Base-by-base conservation (phyloP, 805 yeast species). In the Nakazawaea ambrosiae region DNA sequence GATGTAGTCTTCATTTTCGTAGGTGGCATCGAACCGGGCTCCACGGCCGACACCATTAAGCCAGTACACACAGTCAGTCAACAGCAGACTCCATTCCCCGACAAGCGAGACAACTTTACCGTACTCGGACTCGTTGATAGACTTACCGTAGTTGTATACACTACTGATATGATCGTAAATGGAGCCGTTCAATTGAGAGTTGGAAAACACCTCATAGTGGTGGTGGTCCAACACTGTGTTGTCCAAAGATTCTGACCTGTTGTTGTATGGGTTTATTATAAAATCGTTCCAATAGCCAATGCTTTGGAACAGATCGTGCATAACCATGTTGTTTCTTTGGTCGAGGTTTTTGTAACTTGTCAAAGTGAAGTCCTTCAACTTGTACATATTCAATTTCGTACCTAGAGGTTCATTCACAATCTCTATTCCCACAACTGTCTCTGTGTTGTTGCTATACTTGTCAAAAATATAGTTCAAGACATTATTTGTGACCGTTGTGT, bases 11-110 rank as follows among this genome's bases (percentile, higher is more conserved):
- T 61, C 53, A 31, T 52, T 53, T 19, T 44, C 48, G 53, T 50
- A 77, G 6, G 75, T 53, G 29, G 84, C 86, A 39, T 84, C 88
- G 59, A 72, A 87, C 53, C 96, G 75, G 23, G 95, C 78, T 43
- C 95, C 95, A 42, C 77, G 65, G 38, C 78, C 79, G 16, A 82
- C 89, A 53, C 97, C 96, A 51, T 89, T 89, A 33, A 89, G 63
- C 95, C 95, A 82, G 41, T 69, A 68, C 5, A 92, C 75, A 65
- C 97, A 89, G 61, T 89, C 96, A 3, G 96, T 88, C 46, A 89
- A 68, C 1, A 97, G 97, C 10, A 88, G 95, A 18, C 85, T 67
- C 85, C 90, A 89, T 64, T 88, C 96, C 44, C 96, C 97, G 32
- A 76, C 71, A 14, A 89, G 67, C 37, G 73, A 96, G 32, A 75